Percentiles rank a stretch among this genome's conserved stretches.
These are phyloP conservation scores for Aquilaria agallochum DNA, from an alignment of 441 rosid genomes.

Conservation along the genomic window DNA sequence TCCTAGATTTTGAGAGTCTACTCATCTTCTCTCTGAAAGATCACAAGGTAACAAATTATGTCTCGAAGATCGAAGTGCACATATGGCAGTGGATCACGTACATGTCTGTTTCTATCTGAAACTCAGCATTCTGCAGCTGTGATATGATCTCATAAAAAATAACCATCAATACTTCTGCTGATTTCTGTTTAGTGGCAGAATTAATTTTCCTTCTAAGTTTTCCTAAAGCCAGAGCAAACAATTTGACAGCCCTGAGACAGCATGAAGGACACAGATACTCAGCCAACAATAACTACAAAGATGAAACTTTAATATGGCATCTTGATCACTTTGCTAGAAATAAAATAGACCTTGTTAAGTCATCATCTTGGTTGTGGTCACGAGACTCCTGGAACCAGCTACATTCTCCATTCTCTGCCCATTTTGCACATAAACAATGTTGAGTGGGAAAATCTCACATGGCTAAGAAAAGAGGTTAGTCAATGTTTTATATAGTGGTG, in stretches of 20 bases:
- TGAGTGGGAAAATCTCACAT: too few species aligned
- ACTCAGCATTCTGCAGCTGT: conserved; percentile 56
- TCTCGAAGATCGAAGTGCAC: conserved; percentile 14
- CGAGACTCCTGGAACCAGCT: conserved; percentile 8
- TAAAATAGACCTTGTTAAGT: conserved; percentile 51
- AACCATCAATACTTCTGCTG: conserved; percentile 68
- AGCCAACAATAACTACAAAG: too few species aligned
- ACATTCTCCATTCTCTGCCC: conserved; percentile 31
- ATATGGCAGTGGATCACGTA: conserved; percentile 35
- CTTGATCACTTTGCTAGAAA: not conserved
- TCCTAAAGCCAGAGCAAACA: conserved; percentile 62
- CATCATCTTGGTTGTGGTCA: conserved; percentile 16
- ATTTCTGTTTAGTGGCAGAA: conserved; percentile 56
- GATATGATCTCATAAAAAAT: conserved; percentile 55
- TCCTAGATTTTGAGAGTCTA: conserved; percentile 55
- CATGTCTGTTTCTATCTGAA: conserved; percentile 71
- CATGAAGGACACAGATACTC: not conserved
- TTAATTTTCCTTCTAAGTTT: conserved; percentile 64
- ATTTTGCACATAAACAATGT: conserved; percentile 15
- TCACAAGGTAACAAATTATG: conserved; percentile 17
- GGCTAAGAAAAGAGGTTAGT: too few species aligned
- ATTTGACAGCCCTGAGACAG: conserved; percentile 56
- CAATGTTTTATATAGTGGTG: too few species aligned
- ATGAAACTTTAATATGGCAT: too few species aligned
- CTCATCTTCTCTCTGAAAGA: conserved; percentile 58